Evolutionary conservation across 2,329 filamentous ascomycete species (phyloP), one percentile per base, ranked within the genome.

Genomic region (Thelonectria olida): DNA sequence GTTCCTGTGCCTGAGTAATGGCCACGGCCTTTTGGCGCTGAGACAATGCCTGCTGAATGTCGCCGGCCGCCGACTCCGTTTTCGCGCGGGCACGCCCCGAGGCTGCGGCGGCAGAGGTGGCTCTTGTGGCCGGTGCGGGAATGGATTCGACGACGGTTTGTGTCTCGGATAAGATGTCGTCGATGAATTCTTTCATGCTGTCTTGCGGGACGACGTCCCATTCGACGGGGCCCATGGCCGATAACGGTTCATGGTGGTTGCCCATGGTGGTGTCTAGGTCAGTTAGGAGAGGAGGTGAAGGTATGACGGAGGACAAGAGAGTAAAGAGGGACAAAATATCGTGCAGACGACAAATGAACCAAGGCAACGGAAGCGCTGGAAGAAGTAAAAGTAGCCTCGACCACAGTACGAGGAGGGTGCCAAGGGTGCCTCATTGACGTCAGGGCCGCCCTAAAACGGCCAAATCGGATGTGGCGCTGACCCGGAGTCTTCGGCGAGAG

Each of bases 121-220:
- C 39, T n/a, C 62, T 64, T 15, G 65, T 56, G 3, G 71, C 62
- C 10, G 77, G 69, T 8, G 73, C 74, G 4, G 93, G 93, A 1
- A 97, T 85, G 6, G 92, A 95, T 72, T 94, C 91, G 69, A 91
- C 81, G 57, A 96, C 85, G 17, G 90, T 81, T 70, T 93, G 90
- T 19, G 88, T 88, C 62, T 90, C 84, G 25, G 79, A 79, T 74
- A 95, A 91, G 61, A 90, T 86, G 41, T 82, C 78, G 58, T 79
- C 72, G 41, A 91, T 76, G 72, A 88, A 89, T 7, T 79, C 69
- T 19, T 81, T 78, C 39, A 89, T 81, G 59, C 83, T 78, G 47
- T 85, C 78, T 22, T 78, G 73, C 64, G 78, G 69, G 53, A 81
- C 66, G 67, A 78, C 76, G 31, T 81, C 74, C 83, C 85, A 89